phyloP scores from a whole-genome alignment of 306 rosid genomes.

The Luffa aegyptiaca region DNA sequence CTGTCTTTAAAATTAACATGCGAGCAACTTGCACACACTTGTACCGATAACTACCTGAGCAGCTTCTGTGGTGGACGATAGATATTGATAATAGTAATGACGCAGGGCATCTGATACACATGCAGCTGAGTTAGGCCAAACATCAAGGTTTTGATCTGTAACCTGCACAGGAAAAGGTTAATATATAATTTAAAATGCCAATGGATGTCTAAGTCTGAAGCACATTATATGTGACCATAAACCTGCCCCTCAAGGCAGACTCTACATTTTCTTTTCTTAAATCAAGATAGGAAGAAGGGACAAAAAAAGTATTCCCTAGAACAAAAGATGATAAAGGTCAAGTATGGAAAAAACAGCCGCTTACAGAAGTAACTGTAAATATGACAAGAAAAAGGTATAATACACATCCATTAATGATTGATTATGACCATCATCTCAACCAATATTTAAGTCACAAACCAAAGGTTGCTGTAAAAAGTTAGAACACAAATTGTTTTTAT shows the following conservation, averaged over 20 bases:
- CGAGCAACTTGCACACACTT: constrained; percentile 5
- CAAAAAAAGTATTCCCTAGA: neutral
- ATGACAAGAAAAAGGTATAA: neutral
- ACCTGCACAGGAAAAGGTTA: constrained; percentile 35
- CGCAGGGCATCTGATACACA: constrained; percentile 94
- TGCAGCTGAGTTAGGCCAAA: constrained; percentile 80
- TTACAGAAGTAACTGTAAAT: neutral
- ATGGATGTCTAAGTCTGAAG: neutral
- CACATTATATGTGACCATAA: neutral
- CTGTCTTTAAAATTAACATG: neutral
- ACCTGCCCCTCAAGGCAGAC: neutral
- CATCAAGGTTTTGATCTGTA: constrained; percentile 73
- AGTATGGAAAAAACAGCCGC: neutral
- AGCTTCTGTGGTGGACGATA: constrained; percentile 89
- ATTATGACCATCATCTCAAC: neutral
- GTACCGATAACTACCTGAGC: constrained; percentile 62
- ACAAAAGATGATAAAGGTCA: neutral
- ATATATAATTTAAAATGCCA: neutral
- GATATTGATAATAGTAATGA: constrained; percentile 87
- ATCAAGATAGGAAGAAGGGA: neutral
- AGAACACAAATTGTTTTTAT: neutral
- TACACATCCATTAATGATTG: neutral
- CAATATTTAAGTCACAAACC: neutral
- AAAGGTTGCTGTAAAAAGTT: neutral
- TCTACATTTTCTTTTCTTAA: neutral